Base-by-base conservation (phyloP, 2,329 filamentous ascomycete species). In the Aspergillus pseudotamarii region DNA sequence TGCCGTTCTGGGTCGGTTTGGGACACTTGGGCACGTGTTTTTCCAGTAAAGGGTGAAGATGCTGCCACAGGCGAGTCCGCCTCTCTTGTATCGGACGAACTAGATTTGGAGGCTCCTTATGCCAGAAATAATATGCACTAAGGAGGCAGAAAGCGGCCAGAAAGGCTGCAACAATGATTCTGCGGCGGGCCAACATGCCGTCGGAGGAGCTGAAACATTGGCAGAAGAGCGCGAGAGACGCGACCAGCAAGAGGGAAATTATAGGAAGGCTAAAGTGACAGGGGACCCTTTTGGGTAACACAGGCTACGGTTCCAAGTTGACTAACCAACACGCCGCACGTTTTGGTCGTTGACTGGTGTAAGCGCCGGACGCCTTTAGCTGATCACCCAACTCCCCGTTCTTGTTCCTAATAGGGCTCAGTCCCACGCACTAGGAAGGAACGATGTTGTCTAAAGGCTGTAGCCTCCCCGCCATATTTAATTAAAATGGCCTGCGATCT, bases 11-110 rank as follows among this genome's bases (percentile, higher is more conserved):
- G 6, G 30, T 45, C 16, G 66, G 69, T 19, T 59, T 46, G 1
- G 68, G 60, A 26, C 70, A 71, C 28, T 66, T 16, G 0, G 69
- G 70, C 4, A 57, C 60, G 65, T 68, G 36, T 57, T 66, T 32
- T 46, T 68, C 63, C 32, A 71, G 58, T 6, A 71, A 55, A 11
- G 64, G 58, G 45, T 63, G 63, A 23, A 72, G 64, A 5, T 60
- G 45, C 10, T 63, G 64, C 68, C 70, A 70, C 32, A 72, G 66
- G 11, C 48, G 66, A 9, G 60, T 32, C 5, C 66, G 69, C 16
- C 55, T 62, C 12, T 64, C 54, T 26, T 11, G 36, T 14, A 64
- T n/a, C 2, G 45, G 9, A 28, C 19, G 14, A 23, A 19, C 55
- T 2, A 9, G 12, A 28, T 28, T 26, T 10, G 11, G 23, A 48